Conservation (phyloP, 495 filamentous ascomycete species). For the Aspergillus kassunensis region DNA sequence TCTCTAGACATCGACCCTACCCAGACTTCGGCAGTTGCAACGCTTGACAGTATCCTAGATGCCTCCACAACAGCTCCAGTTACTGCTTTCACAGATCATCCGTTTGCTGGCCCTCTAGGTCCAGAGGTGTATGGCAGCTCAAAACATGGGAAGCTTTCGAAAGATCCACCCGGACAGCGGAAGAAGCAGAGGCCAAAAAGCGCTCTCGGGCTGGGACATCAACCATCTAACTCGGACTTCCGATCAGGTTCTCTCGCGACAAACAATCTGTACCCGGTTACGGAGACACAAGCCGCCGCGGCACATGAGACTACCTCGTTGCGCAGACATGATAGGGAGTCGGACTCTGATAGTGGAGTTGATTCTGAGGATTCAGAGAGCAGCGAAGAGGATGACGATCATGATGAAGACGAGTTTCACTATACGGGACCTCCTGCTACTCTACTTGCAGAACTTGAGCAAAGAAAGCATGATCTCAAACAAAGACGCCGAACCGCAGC, state of each 20-base stretch:
- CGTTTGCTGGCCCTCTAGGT: conserved; percentile 69
- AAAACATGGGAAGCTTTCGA: conserved; percentile 27
- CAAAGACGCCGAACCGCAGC: conserved; percentile 65
- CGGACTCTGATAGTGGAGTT: conserved; percentile 13
- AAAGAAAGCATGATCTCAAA: conserved; percentile 81
- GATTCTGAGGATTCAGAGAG: conserved; percentile 14
- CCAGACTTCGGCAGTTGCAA: conserved; percentile 77
- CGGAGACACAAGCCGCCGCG: conserved; percentile 18
- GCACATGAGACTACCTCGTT: conserved; percentile 18
- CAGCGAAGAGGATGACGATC: conserved; percentile 24
- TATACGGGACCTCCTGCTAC: conserved; percentile 78
- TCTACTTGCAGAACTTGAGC: conserved; percentile 84
- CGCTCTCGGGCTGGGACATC: conserved; percentile 19
- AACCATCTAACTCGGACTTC: conserved; percentile 14
- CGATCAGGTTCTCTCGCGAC: conserved; percentile 7
- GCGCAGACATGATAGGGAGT: conserved; percentile 21
- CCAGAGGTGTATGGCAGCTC: conserved; percentile 57
- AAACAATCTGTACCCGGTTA: conserved; percentile 12
- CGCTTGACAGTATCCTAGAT: conserved; percentile 88
- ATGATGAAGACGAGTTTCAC: conserved; percentile 28
- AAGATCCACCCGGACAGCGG: conserved; percentile 18
- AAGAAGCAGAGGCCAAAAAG: conserved; percentile 21
- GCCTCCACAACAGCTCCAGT: conserved; percentile 93
- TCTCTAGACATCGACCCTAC: conserved; percentile 65
- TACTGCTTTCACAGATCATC: conserved; percentile 90